Evolutionary conservation across 2,329 filamentous ascomycete species (phyloP).

Genomic region (Penicillium sp.): DNA sequence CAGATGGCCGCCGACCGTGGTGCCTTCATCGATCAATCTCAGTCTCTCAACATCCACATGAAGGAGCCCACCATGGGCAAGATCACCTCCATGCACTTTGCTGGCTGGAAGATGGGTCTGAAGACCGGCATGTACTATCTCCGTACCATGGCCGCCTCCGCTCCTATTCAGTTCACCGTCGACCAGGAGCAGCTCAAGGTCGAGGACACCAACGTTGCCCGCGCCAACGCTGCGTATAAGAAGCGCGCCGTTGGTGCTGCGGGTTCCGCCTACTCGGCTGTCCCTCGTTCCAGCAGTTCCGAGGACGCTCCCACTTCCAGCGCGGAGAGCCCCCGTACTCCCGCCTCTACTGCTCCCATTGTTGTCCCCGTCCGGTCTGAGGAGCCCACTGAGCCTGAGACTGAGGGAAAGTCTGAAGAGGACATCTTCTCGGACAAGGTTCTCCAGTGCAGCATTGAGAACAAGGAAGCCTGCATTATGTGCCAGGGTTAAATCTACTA

Average conservation of each 20-base stretch:
- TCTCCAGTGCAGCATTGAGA: constrained; percentile 94
- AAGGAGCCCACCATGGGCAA: constrained; percentile 99
- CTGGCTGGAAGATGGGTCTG: constrained; percentile 97
- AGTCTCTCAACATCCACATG: constrained; percentile 99
- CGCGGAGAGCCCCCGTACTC: constrained; percentile 31
- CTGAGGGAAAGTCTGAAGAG: constrained; percentile 70
- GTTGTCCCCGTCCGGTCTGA: constrained; percentile 56
- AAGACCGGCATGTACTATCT: constrained; percentile 99
- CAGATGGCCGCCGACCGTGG: constrained; percentile 98
- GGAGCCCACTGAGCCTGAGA: constrained; percentile 74
- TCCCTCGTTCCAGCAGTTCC: constrained; percentile 69
- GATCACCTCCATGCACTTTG: constrained; percentile 99
- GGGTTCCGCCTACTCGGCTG: constrained; percentile 61
- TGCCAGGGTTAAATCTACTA: constrained; percentile 75
- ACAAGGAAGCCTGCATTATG: constrained; percentile 93
- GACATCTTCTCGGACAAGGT: constrained; percentile 97
- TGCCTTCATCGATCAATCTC: constrained; percentile 98
- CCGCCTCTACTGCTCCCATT: constrained; percentile 65
- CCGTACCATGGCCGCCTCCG: constrained; percentile 93
- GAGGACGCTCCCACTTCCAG: constrained; percentile 56
- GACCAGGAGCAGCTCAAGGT: constrained; percentile 94
- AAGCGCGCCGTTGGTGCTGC: constrained; percentile 68
- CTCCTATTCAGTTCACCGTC: constrained; percentile 98
- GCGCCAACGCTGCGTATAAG: constrained; percentile 62
- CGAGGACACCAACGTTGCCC: constrained; percentile 76